These are phyloP conservation scores for Tricholoma hemisulphureum DNA, from an alignment of 768 basidiomycete species.

Conservation along the genomic window DNA sequence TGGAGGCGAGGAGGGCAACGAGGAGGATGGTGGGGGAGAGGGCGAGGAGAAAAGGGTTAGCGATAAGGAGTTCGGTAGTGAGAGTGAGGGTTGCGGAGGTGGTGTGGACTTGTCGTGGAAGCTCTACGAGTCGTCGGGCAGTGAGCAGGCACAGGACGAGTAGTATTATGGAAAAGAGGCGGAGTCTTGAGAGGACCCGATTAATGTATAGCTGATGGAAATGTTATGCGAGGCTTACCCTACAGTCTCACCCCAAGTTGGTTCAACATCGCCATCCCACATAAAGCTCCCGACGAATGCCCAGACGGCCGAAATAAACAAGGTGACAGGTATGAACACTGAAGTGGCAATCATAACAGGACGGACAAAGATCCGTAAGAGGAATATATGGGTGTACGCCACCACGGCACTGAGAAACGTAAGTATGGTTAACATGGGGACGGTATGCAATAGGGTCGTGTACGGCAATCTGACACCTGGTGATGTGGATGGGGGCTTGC, in stretches of 20 bases:
- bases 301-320: slow-evolving; percentile 75
- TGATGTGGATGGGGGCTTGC: slow-evolving; percentile 33
- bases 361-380: slow-evolving; percentile 78
- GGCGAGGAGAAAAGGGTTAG: slow-evolving; percentile 72
- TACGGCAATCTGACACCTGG: slow-evolving; percentile 51
- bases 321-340: slow-evolving; percentile 69
- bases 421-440: slow-evolving; percentile 72
- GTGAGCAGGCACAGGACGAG: slow-evolving; percentile 68
- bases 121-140: slow-evolving; percentile 64
- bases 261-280: slow-evolving; percentile 49
- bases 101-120: slow-evolving; percentile 69
- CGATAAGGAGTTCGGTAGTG: slow-evolving; percentile 66
- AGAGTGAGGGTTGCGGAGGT: slow-evolving; percentile 59
- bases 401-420: slow-evolving; percentile 67
- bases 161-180: slow-evolving; percentile 76
- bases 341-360: slow-evolving; percentile 81
- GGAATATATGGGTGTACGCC: slow-evolving; percentile 72
- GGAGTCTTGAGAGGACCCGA: slow-evolving; percentile 44
- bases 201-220: slow-evolving; percentile 5
- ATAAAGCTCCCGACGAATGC: slow-evolving; percentile 80
- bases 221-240: slow-evolving; percentile 51
- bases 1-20: slow-evolving; percentile 59
- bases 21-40: slow-evolving; percentile 76
- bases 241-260: slow-evolving; percentile 80
- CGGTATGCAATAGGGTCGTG: slow-evolving; percentile 70